Base-by-base conservation (phyloP, 1,284 basidiomycete species). In the Rhodotorula sp. region DNA sequence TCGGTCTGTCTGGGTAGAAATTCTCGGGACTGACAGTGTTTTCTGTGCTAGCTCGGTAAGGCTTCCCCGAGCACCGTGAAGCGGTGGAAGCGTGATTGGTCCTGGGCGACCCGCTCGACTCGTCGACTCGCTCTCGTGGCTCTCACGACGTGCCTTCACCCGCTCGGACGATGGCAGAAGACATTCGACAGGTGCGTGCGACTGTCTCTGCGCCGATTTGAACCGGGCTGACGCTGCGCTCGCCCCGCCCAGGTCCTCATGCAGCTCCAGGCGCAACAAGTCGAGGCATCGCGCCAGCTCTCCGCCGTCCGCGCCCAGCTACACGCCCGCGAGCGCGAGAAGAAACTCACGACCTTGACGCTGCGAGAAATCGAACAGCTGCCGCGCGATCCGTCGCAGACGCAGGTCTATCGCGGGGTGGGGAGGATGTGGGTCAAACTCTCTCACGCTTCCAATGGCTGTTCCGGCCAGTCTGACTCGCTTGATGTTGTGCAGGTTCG, bases 311-410 rank as follows among this genome's bases (percentile, higher is more conserved):
- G 67, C 15, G 44, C 59, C 5, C 72, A 70, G 47, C 55, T 70
- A 13, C 24, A 5, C 20, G 64, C 61, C 19, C 44, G 57, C 8
- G 67, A 75, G 39, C 72, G 74, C 30, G 74, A 75, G 19, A 49
- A 51, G 44, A 71, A 73, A 49, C 39, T 74, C 53, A 66, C 65
- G 32, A 66, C 70, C 8, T 57, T 75, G 44, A 75, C 74, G 9
- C 63, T 75, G n/a, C 60, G 65, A n/a, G 74, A 75, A 59, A 74
- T 75, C 59, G 67, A 75, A 49, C 55, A 52, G 24, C 67, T 75
- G 3, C 74, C 74, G 46, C 30, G 67, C 9, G 69, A 68, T 13
- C 48, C 61, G 13, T 30, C 20, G 9, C 64, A 59, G 20, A 65
- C 61, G 13, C 55, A 51, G 8, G 64, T 66, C 59, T 75, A 75